A percentile compares a stretch with the other conserved stretches of the same genome.
Evolutionary conservation across 2,329 filamentous ascomycete genomes (phyloP).

Genomic region (Hortaea werneckii): DNA sequence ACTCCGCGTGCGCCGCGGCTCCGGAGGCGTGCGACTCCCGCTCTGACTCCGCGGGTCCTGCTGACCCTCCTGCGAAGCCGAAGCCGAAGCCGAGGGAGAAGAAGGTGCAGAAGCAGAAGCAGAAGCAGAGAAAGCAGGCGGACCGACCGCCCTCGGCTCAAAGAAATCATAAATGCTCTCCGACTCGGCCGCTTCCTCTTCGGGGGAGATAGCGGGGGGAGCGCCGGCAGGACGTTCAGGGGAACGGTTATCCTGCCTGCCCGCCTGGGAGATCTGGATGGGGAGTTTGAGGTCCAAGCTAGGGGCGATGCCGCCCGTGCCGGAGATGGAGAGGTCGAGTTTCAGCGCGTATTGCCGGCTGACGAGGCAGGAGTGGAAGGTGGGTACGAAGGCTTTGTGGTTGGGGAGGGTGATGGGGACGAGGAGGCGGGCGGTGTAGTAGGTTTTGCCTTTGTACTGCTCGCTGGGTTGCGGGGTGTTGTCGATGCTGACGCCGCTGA

Average conservation of each 20-base stretch:
- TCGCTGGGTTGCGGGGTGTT: conserved; percentile 18
- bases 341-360: conserved; percentile 55
- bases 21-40: conserved; percentile 23
- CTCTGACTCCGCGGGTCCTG: conserved; percentile 27
- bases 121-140: too few species aligned
- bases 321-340: conserved; percentile 46
- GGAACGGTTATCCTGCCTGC: conserved; percentile 4
- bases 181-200: neutral
- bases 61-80: conserved; percentile 13
- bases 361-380: conserved; percentile 59
- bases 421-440: conserved; percentile 53
- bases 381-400: conserved; percentile 53
- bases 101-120: too few species aligned
- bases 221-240: neutral
- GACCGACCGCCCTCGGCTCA: neutral
- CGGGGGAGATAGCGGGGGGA: neutral
- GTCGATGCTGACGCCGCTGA: too few species aligned
- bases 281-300: conserved; percentile 35
- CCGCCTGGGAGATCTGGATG: conserved; percentile 31
- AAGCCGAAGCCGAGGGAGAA: neutral
- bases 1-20: conserved; percentile 15
- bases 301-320: conserved; percentile 35
- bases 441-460: conserved; percentile 36
- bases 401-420: conserved; percentile 53
- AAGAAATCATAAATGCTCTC: conserved; percentile 1